Evolutionary conservation across 257 asterid genomes (phyloP), one percentile per base, ranked within the genome.

Genomic region (Anisodus acutangulus): DNA sequence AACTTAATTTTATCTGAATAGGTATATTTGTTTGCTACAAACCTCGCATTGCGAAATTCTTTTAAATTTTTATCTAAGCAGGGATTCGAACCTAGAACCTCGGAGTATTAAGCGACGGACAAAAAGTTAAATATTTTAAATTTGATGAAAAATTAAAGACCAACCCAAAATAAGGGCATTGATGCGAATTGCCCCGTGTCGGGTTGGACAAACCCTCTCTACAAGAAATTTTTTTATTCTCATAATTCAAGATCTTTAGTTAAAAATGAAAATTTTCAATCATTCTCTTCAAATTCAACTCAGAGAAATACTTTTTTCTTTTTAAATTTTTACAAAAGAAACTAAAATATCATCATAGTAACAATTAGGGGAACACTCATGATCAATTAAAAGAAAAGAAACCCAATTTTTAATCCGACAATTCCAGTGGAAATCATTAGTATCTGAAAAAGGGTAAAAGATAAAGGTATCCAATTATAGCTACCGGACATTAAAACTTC

Each of bases 401-500:
- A 31, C 35, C 35, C 35, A 31, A 31, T 31, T 31, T 53, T 78
- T 53, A 22, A 78, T 53, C 81, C 4, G 16, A 53, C 31, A 78
- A 51, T 4, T 53, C 47, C 26, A 51, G 60, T 22, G 2, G 6
- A 78, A 78, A 51, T 78, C 9, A 43, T 59, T 72, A 41, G 17
- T 47, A 55, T 41, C 59, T 53, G 49, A 82, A 66, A 57, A 47
- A 17, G 1, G 43, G 57, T 6, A 71, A 79, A 16, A 35, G 81
- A 45, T 78, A 66, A 78, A 84, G 60, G n/a, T 8, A 6, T 54
- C 13, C 53, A 67, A 86, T 86, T 31, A 86, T 64, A 78, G 74
- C 72, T 31, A 78, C 63, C 47, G 47, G 74, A 66, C 86, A 49
- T 62, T 60, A 85, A 53, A 85, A 43, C 82, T 72, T 81, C n/a